phyloP scores from a whole-genome alignment of 2,329 filamentous ascomycete species.

The Beauveria sp. region DNA sequence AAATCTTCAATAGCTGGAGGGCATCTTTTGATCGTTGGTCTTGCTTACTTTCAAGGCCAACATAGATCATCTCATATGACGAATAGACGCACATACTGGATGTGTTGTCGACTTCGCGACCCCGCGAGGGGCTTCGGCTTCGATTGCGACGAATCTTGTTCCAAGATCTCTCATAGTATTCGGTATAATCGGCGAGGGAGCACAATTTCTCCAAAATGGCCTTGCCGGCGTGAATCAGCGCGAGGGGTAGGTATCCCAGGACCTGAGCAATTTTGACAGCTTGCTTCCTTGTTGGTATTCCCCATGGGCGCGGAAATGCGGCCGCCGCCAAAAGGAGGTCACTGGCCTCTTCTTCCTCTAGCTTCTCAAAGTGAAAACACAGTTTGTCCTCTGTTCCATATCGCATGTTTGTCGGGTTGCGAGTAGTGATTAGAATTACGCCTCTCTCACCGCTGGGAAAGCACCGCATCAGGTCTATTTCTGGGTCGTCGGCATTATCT shows the following conservation, averaged over 20 bases:
- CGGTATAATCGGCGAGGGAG: conserved; percentile 5
- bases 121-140: background rate
- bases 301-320: conserved; percentile 10
- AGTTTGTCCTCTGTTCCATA: conserved; percentile 6
- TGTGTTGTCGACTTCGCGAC: background rate
- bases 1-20: conserved; percentile 5
- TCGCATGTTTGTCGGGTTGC: conserved; percentile 3
- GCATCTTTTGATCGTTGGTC: conserved; percentile 6
- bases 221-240: conserved; percentile 12
- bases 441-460: conserved; percentile 9
- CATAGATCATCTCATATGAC: conserved; percentile 11
- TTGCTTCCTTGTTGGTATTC: background rate
- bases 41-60: conserved; percentile 3
- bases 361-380: conserved; percentile 6
- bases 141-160: background rate
- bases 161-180: conserved; percentile 8
- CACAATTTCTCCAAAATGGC: conserved; percentile 11
- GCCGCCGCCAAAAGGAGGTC: conserved; percentile 9
- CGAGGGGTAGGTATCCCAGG: conserved; percentile 10
- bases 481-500: conserved; percentile 9
- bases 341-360: conserved; percentile 7
- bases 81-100: background rate
- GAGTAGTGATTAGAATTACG: conserved; percentile 12
- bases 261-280: conserved; percentile 5
- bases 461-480: background rate